Evolutionary conservation across 2,329 filamentous ascomycete species (phyloP), one percentile per base, ranked within the genome.

Genomic region (Fusarium setosum): DNA sequence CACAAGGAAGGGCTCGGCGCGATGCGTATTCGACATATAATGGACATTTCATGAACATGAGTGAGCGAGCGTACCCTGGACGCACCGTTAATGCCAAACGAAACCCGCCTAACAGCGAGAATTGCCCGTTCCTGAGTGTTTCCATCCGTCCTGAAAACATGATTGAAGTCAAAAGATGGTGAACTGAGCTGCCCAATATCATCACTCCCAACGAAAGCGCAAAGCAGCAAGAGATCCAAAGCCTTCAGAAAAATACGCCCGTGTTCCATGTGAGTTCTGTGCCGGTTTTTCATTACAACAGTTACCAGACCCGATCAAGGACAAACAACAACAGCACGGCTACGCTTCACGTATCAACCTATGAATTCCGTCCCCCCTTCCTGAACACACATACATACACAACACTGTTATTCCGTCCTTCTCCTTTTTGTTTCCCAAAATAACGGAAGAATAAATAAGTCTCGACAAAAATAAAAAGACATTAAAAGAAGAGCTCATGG

Each of bases 261-360:
- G 41, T 51, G 56, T 59, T 61, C 50, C 42, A 57, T 63, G 45
- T 62, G 52, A 49, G 61, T 60, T 61, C 57, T 60, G 50, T 62
- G 63, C 61, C 67, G 54, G 54, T 70, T 69, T 53, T 68, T 69
- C 69, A 71, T 71, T 72, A 71, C 62, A 72, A 70, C 60, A 65
- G 56, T 67, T 68, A 70, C 58, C 69, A 61, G 47, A 61, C 69
- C 59, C 59, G 41, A 49, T 54, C 57, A 65, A 67, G 67, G 61
- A 63, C 58, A 66, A 66, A 68, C 67, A 70, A 52, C 47, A 66
- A 68, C 67, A 70, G 54, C 47, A 65, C 57, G 65, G 65, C 66
- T 68, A 66, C 65, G 68, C 69, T 72, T 69, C 58, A 62, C 59
- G 50, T 55, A 64, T 66, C 57, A 61, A 65, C 65, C 61, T 62